Evolutionary conservation across 2,329 filamentous ascomycete species (phyloP).

Genomic region (Colletotrichum sp.): DNA sequence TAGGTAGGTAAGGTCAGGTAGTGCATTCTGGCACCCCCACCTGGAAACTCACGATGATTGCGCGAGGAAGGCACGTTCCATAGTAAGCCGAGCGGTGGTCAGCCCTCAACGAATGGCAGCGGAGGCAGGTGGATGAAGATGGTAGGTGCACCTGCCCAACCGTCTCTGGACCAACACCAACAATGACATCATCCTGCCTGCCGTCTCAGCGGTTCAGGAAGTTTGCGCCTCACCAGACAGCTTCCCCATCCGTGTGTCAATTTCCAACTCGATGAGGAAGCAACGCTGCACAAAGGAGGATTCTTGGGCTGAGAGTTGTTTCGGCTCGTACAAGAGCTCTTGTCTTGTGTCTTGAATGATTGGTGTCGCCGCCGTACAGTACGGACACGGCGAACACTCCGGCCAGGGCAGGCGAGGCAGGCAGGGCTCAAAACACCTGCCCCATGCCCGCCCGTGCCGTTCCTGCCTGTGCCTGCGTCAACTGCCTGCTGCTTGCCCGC

Average conservation of each 20-base stretch:
- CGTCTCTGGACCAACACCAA: background rate
- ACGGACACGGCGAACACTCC: background rate
- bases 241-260: conserved; percentile 1
- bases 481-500: background rate
- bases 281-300: background rate
- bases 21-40: background rate
- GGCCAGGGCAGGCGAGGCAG: background rate
- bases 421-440: background rate
- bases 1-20: background rate
- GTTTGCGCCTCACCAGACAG: background rate
- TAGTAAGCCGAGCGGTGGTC: background rate
- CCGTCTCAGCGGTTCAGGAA: background rate
- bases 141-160: conserved; percentile 10
- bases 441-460: background rate
- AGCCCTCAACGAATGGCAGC: background rate
- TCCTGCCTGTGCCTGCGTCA: conserved; percentile 12
- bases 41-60: conserved; percentile 10
- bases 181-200: conserved; percentile 15
- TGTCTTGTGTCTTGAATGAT: background rate
- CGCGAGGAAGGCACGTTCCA: conserved; percentile 5
- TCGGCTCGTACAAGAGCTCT: background rate
- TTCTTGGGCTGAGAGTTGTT: background rate
- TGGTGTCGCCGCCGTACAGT: background rate
- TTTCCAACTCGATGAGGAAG: background rate
- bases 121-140: background rate